Conservation (phyloP, 768 basidiomycete genomes). For the Clavaria fumosa region DNA sequence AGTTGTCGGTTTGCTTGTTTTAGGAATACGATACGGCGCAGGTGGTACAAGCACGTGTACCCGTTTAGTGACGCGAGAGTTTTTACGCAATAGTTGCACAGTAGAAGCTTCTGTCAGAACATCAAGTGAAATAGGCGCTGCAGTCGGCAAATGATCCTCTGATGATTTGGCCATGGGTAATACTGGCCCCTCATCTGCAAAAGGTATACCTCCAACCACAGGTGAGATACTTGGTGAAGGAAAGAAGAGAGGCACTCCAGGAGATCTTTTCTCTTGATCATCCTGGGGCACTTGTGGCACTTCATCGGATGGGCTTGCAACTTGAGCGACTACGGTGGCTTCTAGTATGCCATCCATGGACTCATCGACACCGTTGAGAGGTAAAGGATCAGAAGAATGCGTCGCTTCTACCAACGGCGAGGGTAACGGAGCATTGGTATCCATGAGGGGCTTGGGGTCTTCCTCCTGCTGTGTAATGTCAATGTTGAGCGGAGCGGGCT, state of each 20-base stretch:
- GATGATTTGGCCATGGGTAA: not conserved
- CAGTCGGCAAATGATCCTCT: not conserved
- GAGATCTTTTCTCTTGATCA: too few relatives aligned
- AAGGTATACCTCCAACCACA: slow-evolving; percentile 17
- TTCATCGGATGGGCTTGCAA: too few relatives aligned
- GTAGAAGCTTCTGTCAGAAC: not conserved
- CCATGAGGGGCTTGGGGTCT: too few relatives aligned
- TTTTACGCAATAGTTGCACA: not conserved
- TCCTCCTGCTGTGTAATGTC: too few relatives aligned
- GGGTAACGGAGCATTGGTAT: too few relatives aligned
- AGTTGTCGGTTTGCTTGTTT: slow-evolving; percentile 8
- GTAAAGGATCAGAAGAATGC: too few relatives aligned
- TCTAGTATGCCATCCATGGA: too few relatives aligned
- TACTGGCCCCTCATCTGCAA: not conserved
- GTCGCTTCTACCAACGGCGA: too few relatives aligned
- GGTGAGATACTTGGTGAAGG: slow-evolving; percentile 35
- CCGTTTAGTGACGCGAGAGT: not conserved
- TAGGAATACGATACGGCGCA: slow-evolving; percentile 18
- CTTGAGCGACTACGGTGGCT: too few relatives aligned
- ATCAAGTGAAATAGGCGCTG: not conserved
- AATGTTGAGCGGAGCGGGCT: not conserved
- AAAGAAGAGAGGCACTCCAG: slow-evolving; percentile 18
- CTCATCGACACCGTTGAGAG: too few relatives aligned
- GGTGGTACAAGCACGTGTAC: slow-evolving; percentile 15
- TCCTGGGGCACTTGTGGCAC: too few relatives aligned